These are phyloP conservation scores for Hanseniaspora mollemarum DNA, from an alignment of 805 yeast species.

Conservation along the genomic window DNA sequence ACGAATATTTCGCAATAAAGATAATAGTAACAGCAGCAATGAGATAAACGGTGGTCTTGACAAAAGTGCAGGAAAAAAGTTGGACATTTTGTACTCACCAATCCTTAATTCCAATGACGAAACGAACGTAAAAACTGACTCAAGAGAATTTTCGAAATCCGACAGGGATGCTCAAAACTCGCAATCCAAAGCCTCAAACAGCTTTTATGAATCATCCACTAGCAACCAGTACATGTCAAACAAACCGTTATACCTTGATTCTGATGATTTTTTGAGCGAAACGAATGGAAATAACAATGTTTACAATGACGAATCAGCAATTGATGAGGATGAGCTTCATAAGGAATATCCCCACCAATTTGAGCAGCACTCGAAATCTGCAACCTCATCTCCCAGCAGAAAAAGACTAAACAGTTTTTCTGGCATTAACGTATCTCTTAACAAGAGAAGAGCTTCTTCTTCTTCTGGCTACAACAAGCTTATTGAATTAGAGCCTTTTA, in stretches of 20 bases:
- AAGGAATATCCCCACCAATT: slow-evolving; percentile 1
- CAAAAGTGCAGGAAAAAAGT: too few relatives aligned
- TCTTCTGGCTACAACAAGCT: slow-evolving; percentile 3
- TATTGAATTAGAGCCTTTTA: slow-evolving; percentile 82
- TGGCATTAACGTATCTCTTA: slow-evolving; percentile 20
- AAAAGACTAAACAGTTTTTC: slow-evolving; percentile 3
- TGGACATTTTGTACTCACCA: too few relatives aligned
- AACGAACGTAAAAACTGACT: too few relatives aligned
- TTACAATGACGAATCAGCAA: slow-evolving; percentile 15
- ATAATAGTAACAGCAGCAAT: slow-evolving; percentile 20
- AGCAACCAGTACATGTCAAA: slow-evolving; percentile 19
- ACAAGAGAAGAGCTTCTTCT: slow-evolving; percentile 27
- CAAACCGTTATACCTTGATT: slow-evolving; percentile 11
- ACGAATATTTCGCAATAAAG: slow-evolving; percentile 26
- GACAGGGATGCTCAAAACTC: not conserved
- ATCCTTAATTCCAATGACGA: too few relatives aligned
- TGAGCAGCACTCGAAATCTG: not conserved
- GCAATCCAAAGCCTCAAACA: too few relatives aligned
- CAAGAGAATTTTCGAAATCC: not conserved
- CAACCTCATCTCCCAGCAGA: not conserved
- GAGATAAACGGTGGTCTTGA: not conserved
- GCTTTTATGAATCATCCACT: not conserved
- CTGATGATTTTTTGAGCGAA: slow-evolving; percentile 12
- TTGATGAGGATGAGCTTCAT: slow-evolving; percentile 14
- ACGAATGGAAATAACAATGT: slow-evolving; percentile 10